A percentile compares a stretch with the other conserved stretches of the same genome.
Evolutionary conservation across 2,329 filamentous ascomycete genomes (phyloP).

Genomic region (Blastomyces parvus): DNA sequence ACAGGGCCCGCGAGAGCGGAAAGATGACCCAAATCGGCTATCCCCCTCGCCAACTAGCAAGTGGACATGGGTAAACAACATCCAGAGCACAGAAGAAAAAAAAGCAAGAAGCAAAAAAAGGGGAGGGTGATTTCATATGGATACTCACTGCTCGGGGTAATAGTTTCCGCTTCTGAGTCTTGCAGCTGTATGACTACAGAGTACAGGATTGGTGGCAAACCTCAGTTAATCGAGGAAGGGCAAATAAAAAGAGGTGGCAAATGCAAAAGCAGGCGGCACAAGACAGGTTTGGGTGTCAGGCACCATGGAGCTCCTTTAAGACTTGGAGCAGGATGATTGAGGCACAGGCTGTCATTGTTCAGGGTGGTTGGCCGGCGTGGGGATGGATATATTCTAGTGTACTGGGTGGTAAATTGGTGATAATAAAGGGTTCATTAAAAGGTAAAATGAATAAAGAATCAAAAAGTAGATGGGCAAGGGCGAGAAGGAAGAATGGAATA

Average conservation of each 20-base stretch:
- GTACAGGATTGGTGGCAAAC: not conserved
- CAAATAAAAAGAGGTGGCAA: not conserved
- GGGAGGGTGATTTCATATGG: not conserved
- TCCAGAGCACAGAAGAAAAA: not conserved
- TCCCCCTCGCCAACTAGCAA: not conserved
- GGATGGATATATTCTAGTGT: not conserved
- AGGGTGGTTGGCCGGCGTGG: too few relatives aligned
- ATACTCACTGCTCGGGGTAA: not conserved
- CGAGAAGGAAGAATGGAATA: not conserved
- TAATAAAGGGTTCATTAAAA: not conserved
- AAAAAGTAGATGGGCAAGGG: not conserved
- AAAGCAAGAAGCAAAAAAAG: not conserved
- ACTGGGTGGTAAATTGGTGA: not conserved
- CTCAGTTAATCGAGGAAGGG: not conserved
- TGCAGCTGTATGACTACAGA: not conserved
- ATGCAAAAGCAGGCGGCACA: not conserved
- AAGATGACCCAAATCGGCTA: not conserved
- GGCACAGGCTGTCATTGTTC: conserved; percentile 8
- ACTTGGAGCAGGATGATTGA: conserved; percentile 19
- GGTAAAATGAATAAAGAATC: not conserved
- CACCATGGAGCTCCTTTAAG: conserved; percentile 24
- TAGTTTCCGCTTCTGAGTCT: not conserved
- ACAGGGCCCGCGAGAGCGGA: not conserved
- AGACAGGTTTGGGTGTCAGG: conserved; percentile 14
- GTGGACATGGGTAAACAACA: not conserved